Percentiles rank a stretch among this genome's conserved stretches.
phyloP scores from a whole-genome alignment of 768 basidiomycete species.

The Mycena metata region DNA sequence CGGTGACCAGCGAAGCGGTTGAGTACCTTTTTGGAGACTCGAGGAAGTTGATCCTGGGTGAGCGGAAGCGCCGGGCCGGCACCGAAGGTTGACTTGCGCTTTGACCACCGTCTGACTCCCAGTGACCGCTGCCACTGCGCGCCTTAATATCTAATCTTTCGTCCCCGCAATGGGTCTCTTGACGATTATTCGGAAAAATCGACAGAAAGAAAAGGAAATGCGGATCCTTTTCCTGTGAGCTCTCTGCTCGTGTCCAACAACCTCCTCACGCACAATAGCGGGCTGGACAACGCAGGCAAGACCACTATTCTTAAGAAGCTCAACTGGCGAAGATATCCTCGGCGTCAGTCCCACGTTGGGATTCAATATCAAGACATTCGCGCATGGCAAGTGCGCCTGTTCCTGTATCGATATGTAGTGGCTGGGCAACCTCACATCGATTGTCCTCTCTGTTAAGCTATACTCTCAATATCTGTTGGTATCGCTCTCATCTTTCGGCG shows the following conservation, averaged over 20 bases:
- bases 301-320: slow-evolving; percentile 97
- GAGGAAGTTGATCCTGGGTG: slow-evolving; percentile 15
- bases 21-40: background rate
- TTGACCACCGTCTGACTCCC: slow-evolving; percentile 1
- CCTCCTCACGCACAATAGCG: slow-evolving; percentile 62
- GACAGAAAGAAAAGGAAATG: slow-evolving; percentile 97
- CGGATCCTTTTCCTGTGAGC: slow-evolving; percentile 91
- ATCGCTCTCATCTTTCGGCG: slow-evolving; percentile 37
- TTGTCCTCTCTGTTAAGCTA: slow-evolving; percentile 59
- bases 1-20: too few relatives aligned
- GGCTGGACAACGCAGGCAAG: slow-evolving; percentile 98
- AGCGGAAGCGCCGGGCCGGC: slow-evolving; percentile 10
- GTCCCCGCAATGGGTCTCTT: slow-evolving; percentile 84
- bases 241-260: slow-evolving; percentile 25
- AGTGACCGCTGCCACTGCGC: background rate
- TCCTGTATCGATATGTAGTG: slow-evolving; percentile 39
- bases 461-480: slow-evolving; percentile 83
- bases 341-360: slow-evolving; percentile 94
- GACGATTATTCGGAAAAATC: slow-evolving; percentile 96
- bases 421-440: slow-evolving; percentile 23
- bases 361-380: slow-evolving; percentile 98
- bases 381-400: slow-evolving; percentile 82
- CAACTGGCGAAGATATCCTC: slow-evolving; percentile 90
- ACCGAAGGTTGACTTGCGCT: background rate
- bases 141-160: background rate